phyloP scores from a whole-genome alignment of 1,284 basidiomycete species.

The Vanrija sp. region DNA sequence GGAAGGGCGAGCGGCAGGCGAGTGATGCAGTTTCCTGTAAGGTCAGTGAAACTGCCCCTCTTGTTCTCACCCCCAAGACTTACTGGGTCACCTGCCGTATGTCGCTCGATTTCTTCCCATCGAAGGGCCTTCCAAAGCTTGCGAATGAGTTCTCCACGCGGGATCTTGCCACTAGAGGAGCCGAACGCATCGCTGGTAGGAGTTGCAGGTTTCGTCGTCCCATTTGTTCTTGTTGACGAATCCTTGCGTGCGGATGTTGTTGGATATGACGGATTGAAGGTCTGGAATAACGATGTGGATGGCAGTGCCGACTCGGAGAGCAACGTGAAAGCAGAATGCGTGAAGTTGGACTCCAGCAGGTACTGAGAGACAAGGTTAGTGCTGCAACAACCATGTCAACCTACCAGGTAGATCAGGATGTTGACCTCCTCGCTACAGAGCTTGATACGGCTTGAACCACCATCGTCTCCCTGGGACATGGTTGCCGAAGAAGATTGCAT shows the following conservation, averaged over 20 bases:
- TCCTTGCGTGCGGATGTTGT: constrained; percentile 8
- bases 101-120: constrained; percentile 45
- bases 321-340: constrained; percentile 44
- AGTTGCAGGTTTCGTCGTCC: background rate
- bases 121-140: constrained; percentile 44
- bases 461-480: background rate
- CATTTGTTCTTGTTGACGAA: constrained; percentile 11
- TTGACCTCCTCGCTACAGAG: constrained; percentile 44
- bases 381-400: background rate
- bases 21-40: constrained; percentile 5
- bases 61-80: constrained; percentile 3
- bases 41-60: background rate
- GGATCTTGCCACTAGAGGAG: constrained; percentile 18
- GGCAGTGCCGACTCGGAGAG: constrained; percentile 39
- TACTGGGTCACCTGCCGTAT: constrained; percentile 28
- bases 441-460: constrained; percentile 23
- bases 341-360: constrained; percentile 44
- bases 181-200: constrained; percentile 2
- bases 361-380: constrained; percentile 23
- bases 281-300: constrained; percentile 37
- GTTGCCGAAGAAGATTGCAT: background rate
- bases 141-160: constrained; percentile 40
- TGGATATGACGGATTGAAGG: constrained; percentile 37
- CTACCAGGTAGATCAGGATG: constrained; percentile 42
- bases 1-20: constrained; percentile 38